Evolutionary conservation across 495 filamentous ascomycete genomes (phyloP).

Genomic region (Penicillium macrosclerotiorum): DNA sequence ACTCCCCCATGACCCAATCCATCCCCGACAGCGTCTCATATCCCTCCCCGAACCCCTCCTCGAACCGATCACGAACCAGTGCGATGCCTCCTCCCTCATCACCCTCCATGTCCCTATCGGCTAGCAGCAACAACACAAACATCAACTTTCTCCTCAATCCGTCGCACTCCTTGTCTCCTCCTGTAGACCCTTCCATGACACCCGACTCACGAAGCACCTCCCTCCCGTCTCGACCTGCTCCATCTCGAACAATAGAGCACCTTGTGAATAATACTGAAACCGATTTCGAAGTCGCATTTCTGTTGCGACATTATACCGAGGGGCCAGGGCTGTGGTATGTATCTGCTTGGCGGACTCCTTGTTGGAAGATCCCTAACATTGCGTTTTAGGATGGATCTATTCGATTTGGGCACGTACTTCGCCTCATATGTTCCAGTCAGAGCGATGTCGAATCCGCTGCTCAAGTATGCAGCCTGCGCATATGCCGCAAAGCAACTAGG

Average conservation of each 20-base stretch:
- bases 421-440: constrained; percentile 57
- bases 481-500: constrained; percentile 62
- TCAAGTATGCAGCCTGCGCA: constrained; percentile 60
- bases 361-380: constrained; percentile 11
- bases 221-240: constrained; percentile 25
- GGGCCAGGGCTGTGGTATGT: constrained; percentile 56
- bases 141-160: constrained; percentile 60
- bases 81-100: constrained; percentile 36
- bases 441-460: constrained; percentile 53
- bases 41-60: constrained; percentile 37
- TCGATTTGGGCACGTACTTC: constrained; percentile 60
- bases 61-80: constrained; percentile 27
- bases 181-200: constrained; percentile 43
- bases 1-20: constrained; percentile 31
- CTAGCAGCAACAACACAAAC: constrained; percentile 40
- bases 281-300: constrained; percentile 57
- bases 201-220: constrained; percentile 31
- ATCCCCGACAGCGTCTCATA: constrained; percentile 33
- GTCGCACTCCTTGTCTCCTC: constrained; percentile 46
- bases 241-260: constrained; percentile 18
- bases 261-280: constrained; percentile 37
- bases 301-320: constrained; percentile 62
- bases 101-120: constrained; percentile 37
- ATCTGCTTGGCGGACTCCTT: neutral
- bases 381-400: constrained; percentile 60